phyloP scores from a whole-genome alignment of 1,139 yeast species.

The Taiozyma sp. region DNA sequence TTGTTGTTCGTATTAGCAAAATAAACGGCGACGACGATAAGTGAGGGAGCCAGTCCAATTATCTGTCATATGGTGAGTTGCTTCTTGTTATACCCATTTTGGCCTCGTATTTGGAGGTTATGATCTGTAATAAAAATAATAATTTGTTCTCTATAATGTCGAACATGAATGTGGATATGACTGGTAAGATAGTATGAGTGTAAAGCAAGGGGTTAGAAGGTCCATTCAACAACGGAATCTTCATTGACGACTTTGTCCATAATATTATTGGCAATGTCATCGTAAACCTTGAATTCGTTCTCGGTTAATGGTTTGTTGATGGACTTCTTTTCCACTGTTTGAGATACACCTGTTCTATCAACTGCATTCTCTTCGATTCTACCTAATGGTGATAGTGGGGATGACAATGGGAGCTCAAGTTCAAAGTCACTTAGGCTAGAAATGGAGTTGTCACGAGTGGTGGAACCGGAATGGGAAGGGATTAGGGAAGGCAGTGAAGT shows the following conservation, averaged over 20 bases:
- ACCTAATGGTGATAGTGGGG: constrained; percentile 10
- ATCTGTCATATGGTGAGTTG: not conserved
- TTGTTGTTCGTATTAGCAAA: not conserved
- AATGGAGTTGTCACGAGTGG: constrained; percentile 12
- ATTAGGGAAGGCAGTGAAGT: constrained; percentile 2
- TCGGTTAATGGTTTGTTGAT: constrained; percentile 3
- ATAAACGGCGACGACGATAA: not conserved
- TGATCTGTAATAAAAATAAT: not conserved
- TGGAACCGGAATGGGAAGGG: not conserved
- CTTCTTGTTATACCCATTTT: not conserved
- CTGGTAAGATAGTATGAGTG: not conserved
- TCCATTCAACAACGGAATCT: constrained; percentile 18
- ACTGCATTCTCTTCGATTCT: constrained; percentile 17
- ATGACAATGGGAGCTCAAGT: constrained; percentile 1
- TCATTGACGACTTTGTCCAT: constrained; percentile 12
- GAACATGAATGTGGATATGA: not conserved
- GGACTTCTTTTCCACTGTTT: constrained; percentile 1
- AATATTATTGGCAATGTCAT: constrained; percentile 21
- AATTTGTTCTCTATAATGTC: not conserved
- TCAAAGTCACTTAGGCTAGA: constrained; percentile 14
- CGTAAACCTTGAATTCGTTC: constrained; percentile 13
- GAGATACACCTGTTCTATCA: constrained; percentile 7
- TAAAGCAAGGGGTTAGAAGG: constrained; percentile 7
- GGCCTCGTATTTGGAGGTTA: not conserved
- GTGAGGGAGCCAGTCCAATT: not conserved